A percentile compares a stretch with the other conserved stretches of the same genome.
phyloP scores from a whole-genome alignment of 805 yeast species.

The Saturnispora galanensis region DNA sequence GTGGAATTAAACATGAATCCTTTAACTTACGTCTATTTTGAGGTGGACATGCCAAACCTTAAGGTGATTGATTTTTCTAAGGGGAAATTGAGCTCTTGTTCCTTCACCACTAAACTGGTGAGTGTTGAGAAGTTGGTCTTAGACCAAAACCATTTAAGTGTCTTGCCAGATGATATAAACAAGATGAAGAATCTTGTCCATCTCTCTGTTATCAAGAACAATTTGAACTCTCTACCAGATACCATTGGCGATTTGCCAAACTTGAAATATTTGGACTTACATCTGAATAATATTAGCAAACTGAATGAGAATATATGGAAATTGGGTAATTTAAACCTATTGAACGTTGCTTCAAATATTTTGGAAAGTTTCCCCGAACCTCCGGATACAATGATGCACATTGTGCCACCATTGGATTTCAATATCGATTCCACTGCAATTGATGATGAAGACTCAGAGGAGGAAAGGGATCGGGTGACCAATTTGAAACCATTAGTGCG shows the following conservation, averaged over 20 bases:
- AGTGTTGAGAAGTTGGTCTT: slow-evolving; percentile 63
- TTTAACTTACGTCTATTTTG: slow-evolving; percentile 55
- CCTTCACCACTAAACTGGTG: slow-evolving; percentile 53
- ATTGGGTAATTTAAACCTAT: slow-evolving; percentile 40
- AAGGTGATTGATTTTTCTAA: slow-evolving; percentile 68
- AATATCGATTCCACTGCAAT: background rate
- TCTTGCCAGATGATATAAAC: slow-evolving; percentile 62
- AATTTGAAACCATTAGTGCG: background rate
- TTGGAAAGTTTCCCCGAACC: slow-evolving; percentile 52
- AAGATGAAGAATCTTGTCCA: slow-evolving; percentile 47
- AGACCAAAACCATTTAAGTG: slow-evolving; percentile 73
- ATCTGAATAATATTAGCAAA: slow-evolving; percentile 68
- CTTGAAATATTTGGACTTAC: slow-evolving; percentile 64
- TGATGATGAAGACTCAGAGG: slow-evolving; percentile 4
- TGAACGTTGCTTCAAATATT: slow-evolving; percentile 70
- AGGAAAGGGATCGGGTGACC: slow-evolving; percentile 1
- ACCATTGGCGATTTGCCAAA: slow-evolving; percentile 50
- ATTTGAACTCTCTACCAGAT: slow-evolving; percentile 59
- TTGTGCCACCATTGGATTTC: slow-evolving; percentile 3
- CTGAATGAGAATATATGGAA: slow-evolving; percentile 63
- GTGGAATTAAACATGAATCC: slow-evolving; percentile 78
- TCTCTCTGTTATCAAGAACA: slow-evolving; percentile 66
- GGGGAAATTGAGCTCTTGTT: slow-evolving; percentile 72
- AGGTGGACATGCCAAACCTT: slow-evolving; percentile 44
- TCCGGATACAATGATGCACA: slow-evolving; percentile 21